Percentiles rank a stretch among this genome's conserved stretches.
phyloP scores from a whole-genome alignment of 1,139 yeast genomes.

The Sugiyamaella castrensis region DNA sequence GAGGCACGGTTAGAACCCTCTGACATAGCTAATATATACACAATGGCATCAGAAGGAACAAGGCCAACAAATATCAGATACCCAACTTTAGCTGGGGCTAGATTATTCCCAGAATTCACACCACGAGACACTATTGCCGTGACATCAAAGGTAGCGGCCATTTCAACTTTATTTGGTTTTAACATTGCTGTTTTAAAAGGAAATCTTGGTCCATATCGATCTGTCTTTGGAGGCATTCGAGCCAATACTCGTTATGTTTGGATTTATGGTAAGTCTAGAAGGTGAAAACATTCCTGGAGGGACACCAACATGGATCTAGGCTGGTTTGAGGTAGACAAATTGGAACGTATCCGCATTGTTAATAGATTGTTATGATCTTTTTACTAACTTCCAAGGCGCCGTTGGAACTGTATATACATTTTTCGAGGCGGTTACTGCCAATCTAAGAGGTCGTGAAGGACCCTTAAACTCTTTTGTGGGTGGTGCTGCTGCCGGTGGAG shows the following conservation, averaged over 20 bases:
- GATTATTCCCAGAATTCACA: constrained; percentile 28
- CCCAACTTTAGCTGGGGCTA: constrained; percentile 15
- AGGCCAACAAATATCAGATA: constrained; percentile 18
- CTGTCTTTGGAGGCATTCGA: constrained; percentile 23
- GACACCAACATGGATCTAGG: no score
- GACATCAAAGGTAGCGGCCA: constrained; percentile 42
- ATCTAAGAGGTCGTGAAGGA: constrained; percentile 45
- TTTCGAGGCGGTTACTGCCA: constrained; percentile 41
- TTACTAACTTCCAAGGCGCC: constrained; percentile 26
- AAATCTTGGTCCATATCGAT: constrained; percentile 37
- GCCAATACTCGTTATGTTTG: constrained; percentile 21
- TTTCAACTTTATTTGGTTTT: constrained; percentile 43
- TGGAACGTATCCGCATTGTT: background rate
- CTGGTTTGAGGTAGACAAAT: background rate
- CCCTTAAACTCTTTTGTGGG: constrained; percentile 49
- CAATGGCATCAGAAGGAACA: constrained; percentile 1
- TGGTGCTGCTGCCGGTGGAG: constrained; percentile 49
- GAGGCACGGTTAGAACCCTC: no score
- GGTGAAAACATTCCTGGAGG: background rate
- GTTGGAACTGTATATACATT: constrained; percentile 44
- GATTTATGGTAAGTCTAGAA: constrained; percentile 18
- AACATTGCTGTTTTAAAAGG: constrained; percentile 42
- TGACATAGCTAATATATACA: no score
- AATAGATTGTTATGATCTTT: background rate
- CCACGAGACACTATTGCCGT: constrained; percentile 47